These are phyloP conservation scores for Diaporthe aspalathi DNA, from an alignment of 2,329 filamentous ascomycete genomes.

Conservation along the genomic window DNA sequence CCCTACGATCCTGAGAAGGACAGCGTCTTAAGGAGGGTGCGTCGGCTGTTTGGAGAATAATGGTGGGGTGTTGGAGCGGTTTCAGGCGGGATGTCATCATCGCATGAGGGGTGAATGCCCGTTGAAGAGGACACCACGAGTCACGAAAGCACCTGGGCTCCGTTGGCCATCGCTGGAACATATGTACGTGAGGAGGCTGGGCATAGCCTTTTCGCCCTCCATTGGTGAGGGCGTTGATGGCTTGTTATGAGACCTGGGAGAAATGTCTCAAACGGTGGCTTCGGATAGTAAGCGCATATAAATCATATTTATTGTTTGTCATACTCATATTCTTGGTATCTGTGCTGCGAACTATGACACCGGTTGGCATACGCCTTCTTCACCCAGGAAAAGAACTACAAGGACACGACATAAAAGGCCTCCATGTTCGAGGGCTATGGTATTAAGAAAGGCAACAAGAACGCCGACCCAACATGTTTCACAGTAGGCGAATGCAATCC, in stretches of 20 bases:
- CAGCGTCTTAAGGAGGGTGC: slow-evolving; percentile 90
- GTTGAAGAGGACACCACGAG: background rate
- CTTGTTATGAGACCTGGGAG: background rate
- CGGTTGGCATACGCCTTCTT: slow-evolving; percentile 7
- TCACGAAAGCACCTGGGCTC: background rate
- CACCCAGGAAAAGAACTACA: slow-evolving; percentile 18
- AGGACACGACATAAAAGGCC: slow-evolving; percentile 16
- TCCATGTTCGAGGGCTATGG: background rate
- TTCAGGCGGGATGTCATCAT: background rate
- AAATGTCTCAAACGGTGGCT: background rate
- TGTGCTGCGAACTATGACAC: background rate
- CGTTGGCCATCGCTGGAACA: background rate
- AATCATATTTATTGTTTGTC: background rate
- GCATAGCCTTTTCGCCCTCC: background rate
- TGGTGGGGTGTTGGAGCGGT: no score
- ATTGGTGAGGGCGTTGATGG: background rate
- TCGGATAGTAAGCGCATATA: background rate
- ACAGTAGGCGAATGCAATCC: slow-evolving; percentile 36
- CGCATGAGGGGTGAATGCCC: background rate
- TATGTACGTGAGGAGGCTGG: background rate
- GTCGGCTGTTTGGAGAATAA: slow-evolving; percentile 75
- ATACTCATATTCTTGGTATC: background rate
- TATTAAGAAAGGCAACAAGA: slow-evolving; percentile 34
- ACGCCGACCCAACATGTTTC: slow-evolving; percentile 37
- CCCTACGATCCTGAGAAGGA: slow-evolving; percentile 99